Conservation (phyloP, 345 rosid species). For the Capsella bursapastoris region DNA sequence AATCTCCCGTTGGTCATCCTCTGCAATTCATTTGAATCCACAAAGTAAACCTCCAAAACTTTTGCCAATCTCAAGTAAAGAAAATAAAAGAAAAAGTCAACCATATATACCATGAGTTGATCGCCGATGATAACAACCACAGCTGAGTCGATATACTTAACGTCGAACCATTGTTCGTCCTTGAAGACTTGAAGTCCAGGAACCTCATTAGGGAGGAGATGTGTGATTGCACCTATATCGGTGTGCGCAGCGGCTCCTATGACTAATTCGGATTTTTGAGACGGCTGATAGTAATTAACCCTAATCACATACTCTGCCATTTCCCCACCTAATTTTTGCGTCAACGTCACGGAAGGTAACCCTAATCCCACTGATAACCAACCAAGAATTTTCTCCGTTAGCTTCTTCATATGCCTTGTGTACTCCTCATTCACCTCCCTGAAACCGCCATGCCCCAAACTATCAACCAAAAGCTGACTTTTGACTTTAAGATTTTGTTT, state of each 20-base stretch:
- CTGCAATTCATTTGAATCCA: no score
- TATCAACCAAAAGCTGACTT: background rate
- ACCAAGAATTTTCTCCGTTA: background rate
- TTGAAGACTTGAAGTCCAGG: constrained; percentile 4
- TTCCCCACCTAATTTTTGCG: background rate
- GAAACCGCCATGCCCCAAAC: background rate
- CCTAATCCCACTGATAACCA: background rate
- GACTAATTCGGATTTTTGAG: background rate
- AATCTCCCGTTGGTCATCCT: constrained; percentile 1
- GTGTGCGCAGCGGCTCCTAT: background rate
- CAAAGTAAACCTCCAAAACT: no score
- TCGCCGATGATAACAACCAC: background rate
- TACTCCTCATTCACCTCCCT: constrained; percentile 4
- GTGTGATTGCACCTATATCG: background rate
- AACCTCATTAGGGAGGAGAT: background rate
- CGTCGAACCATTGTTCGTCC: background rate
- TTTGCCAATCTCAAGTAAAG: no score
- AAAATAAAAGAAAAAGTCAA: no score
- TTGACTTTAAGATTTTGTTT: background rate
- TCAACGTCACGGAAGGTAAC: background rate
- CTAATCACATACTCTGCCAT: background rate
- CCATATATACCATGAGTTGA: constrained; percentile 4
- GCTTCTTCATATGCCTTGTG: background rate
- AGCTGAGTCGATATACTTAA: background rate
- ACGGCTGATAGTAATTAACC: background rate